Conservation (phyloP, 129 eudicot genomes). For the Gnaphalium uliginosum region DNA sequence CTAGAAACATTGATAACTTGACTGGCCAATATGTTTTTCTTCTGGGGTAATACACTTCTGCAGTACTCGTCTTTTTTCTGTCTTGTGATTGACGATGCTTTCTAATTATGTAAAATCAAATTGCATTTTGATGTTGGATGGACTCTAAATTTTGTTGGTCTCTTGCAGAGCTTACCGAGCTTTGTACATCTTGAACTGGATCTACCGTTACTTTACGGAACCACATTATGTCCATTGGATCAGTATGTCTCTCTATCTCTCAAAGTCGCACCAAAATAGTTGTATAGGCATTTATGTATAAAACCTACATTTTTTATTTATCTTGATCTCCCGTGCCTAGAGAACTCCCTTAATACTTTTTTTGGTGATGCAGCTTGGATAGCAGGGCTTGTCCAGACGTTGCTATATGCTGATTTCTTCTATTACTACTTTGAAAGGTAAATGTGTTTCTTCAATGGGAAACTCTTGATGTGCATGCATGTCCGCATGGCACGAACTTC, state of each 20-base stretch:
- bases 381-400: slow-evolving; percentile 79
- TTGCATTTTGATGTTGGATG: slow-evolving; percentile 3
- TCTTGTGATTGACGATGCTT: neutral
- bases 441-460: neutral
- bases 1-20: slow-evolving; percentile 87
- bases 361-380: slow-evolving; percentile 68
- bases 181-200: slow-evolving; percentile 83
- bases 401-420: slow-evolving; percentile 94
- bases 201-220: slow-evolving; percentile 92
- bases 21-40: slow-evolving; percentile 91
- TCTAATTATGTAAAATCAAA: neutral
- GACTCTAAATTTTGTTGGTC: slow-evolving; percentile 14
- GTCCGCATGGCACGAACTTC: neutral
- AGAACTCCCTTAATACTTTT: neutral
- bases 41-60: slow-evolving; percentile 60
- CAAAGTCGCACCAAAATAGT: neutral
- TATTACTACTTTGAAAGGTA: slow-evolving; percentile 96
- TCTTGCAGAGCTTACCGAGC: slow-evolving; percentile 81
- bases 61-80: neutral
- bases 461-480: no score
- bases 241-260: slow-evolving; percentile 37
- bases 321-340: slow-evolving; percentile 14
- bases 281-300: slow-evolving; percentile 1
- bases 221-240: slow-evolving; percentile 91
- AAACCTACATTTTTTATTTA: slow-evolving; percentile 1